A percentile compares a stretch with the other conserved stretches of the same genome.
These are phyloP conservation scores for Fistulina hepatica DNA, from an alignment of 1,284 basidiomycete species.

Conservation along the genomic window DNA sequence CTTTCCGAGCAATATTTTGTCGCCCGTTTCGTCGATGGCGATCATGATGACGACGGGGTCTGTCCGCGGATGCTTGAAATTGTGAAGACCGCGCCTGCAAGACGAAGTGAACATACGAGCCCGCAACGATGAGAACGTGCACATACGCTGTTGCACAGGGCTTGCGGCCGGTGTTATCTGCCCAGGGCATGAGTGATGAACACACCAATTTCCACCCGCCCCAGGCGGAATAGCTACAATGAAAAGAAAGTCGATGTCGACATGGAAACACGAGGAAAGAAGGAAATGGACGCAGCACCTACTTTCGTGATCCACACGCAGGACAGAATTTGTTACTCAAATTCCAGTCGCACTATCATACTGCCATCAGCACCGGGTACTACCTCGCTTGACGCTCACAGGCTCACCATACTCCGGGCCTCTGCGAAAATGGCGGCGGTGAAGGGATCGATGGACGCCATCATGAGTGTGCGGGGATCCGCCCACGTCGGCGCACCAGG, in stretches of 20 bases:
- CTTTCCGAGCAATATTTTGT: slow-evolving; percentile 79
- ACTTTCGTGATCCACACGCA: slow-evolving; percentile 69
- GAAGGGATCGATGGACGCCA: slow-evolving; percentile 30
- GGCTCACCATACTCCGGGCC: slow-evolving; percentile 75
- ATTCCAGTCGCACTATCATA: slow-evolving; percentile 4
- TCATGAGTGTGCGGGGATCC: slow-evolving; percentile 57
- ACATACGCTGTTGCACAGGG: slow-evolving; percentile 61
- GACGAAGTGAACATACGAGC: background rate
- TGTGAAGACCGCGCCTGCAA: slow-evolving; percentile 70
- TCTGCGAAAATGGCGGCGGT: slow-evolving; percentile 68
- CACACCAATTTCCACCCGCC: slow-evolving; percentile 93
- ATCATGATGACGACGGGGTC: slow-evolving; percentile 92
- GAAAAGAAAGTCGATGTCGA: background rate
- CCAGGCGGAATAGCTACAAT: slow-evolving; percentile 92
- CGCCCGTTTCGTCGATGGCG: slow-evolving; percentile 65
- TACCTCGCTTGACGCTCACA: slow-evolving; percentile 81
- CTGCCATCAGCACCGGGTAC: slow-evolving; percentile 8
- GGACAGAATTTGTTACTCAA: slow-evolving; percentile 64
- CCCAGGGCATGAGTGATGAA: slow-evolving; percentile 60
- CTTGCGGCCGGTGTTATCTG: slow-evolving; percentile 45
- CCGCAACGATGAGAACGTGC: background rate
- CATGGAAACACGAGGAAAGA: slow-evolving; percentile 1
- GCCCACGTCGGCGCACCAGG: slow-evolving; percentile 35
- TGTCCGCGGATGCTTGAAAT: slow-evolving; percentile 82
- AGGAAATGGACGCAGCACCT: no score